Evolutionary conservation across 768 basidiomycete species (phyloP).

Genomic region (Termitomyces sp.): DNA sequence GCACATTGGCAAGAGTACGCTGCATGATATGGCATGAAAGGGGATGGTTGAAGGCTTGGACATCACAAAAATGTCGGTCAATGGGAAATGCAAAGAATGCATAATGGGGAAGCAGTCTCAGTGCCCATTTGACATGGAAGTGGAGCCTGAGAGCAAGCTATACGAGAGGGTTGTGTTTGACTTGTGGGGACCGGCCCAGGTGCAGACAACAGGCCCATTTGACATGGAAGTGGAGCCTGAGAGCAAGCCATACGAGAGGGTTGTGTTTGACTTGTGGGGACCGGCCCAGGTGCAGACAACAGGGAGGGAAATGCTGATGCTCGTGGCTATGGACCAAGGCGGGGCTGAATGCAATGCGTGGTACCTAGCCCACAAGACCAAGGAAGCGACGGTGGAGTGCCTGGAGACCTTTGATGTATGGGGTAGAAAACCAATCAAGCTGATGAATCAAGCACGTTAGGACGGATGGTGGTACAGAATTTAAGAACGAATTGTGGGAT

Average conservation of each 20-base stretch:
- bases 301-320: background rate
- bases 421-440: background rate
- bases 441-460: background rate
- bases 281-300: too few species aligned
- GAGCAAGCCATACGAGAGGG: background rate
- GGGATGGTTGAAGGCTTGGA: background rate
- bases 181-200: too few species aligned
- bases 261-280: background rate
- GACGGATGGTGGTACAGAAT: background rate
- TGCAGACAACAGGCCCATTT: too few species aligned
- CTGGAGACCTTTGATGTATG: background rate
- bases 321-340: background rate
- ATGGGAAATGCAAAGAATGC: too few species aligned
- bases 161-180: background rate
- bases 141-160: background rate
- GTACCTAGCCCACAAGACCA: background rate
- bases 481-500: background rate
- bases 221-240: background rate
- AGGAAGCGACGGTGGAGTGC: background rate
- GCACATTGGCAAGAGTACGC: background rate
- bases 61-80: too few species aligned
- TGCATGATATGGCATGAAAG: background rate
- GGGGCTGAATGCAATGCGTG: background rate
- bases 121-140: background rate
- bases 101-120: background rate